Conservation (phyloP, 345 rosid species). For the Pugionium cornutum region DNA sequence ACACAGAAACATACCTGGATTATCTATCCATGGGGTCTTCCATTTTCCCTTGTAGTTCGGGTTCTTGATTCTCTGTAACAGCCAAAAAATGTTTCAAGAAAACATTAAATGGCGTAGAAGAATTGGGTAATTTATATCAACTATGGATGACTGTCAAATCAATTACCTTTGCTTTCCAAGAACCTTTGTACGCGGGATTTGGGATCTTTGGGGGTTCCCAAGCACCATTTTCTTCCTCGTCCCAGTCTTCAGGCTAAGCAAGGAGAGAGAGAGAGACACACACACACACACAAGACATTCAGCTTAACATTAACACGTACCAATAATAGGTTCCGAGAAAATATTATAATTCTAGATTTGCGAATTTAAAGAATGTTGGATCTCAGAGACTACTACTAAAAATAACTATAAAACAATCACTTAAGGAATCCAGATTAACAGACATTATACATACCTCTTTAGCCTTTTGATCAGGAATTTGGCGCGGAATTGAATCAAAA, state of each 20-base stretch:
- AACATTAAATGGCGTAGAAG: slow-evolving; percentile 15
- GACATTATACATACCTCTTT: slow-evolving; percentile 47
- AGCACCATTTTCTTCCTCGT: slow-evolving; percentile 69
- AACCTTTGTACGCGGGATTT: slow-evolving; percentile 73
- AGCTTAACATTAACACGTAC: slow-evolving; percentile 19
- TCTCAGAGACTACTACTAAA: slow-evolving; percentile 22
- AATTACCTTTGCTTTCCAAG: slow-evolving; percentile 75
- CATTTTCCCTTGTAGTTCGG: slow-evolving; percentile 93
- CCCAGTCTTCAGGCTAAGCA: slow-evolving; percentile 71
- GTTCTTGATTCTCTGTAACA: slow-evolving; percentile 77
- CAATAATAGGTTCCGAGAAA: slow-evolving; percentile 10
- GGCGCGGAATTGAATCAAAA: slow-evolving; percentile 57
- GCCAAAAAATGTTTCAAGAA: neutral
- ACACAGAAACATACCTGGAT: slow-evolving; percentile 60
- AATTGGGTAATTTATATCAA: neutral
- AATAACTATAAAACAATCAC: neutral
- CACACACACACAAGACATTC: neutral
- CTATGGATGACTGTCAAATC: slow-evolving; percentile 12
- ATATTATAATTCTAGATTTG: neutral
- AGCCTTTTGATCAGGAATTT: slow-evolving; percentile 71
- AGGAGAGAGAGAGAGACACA: slow-evolving; percentile 19
- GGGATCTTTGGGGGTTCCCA: slow-evolving; percentile 72
- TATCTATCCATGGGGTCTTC: slow-evolving; percentile 88
- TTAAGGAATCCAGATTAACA: neutral
- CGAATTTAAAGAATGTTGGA: neutral